Evolutionary conservation across 192 early-diverging fungal species (phyloP), one percentile per base, ranked within the genome.

Genomic region (Backusella circina): DNA sequence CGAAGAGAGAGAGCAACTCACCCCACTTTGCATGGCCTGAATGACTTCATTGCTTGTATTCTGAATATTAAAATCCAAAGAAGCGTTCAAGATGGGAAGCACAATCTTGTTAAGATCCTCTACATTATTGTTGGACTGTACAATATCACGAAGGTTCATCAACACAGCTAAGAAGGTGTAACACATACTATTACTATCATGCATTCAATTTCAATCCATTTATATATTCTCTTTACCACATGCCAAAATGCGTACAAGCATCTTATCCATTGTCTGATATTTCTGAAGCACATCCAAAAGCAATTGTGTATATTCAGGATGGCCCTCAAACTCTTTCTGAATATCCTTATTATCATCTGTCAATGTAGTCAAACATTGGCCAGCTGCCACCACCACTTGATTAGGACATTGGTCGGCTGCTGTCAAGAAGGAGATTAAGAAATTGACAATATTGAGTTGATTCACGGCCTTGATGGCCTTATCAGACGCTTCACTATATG

Each of bases 291-390:
- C 82, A 30, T 80, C 80, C 71, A 84, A 81, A 32, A 94, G 81
- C 18, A 78, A 80, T 15, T 80, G 75, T 10, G 89, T 80, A 13
- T 89, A 88, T 69, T 85, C 84, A 5, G 85, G 82, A 73, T 90
- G 89, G 18, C 80, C 75, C 32, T 85, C 75, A 80, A 94, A 89
- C 3, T 88, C 76, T 30, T 86, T 82, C 54, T 89, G 77, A 36
- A 88, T 86, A 3, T 86, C 84, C 13, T 80, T 72, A 74, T 95
- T 95, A 18, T 93, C 92, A 66, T 95, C 95, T 0, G 94, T 93
- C 50, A 97, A 82, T 3, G 94, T 93, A 75, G 93, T 90, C 15
- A 97, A 83, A 50, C 91, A 93, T 83, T 95, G 95, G 8, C 87
- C 88, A 37, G 85, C 88, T 44, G 86, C 84, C 67, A 89, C 75